Base-by-base conservation (phyloP, 495 filamentous ascomycete species). In the Penicillium pancosmium region DNA sequence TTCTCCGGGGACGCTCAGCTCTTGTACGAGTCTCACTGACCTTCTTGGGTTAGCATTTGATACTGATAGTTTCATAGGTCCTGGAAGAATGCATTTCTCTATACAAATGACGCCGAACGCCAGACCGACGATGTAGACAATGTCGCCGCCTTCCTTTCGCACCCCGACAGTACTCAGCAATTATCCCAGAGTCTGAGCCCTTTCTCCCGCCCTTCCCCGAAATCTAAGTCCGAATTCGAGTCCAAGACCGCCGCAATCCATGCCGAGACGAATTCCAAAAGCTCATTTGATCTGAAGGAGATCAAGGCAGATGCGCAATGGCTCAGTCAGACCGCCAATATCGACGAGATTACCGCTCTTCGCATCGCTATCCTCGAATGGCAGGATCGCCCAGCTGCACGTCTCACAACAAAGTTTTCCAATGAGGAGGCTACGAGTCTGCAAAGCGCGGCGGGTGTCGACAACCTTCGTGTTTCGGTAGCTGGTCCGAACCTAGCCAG, bases 211-310 rank as follows among this genome's bases (percentile, higher is more conserved):
- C 86, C 70, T 59, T 84, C 80, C 47, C 61, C 77, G 57, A 85
- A 82, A 65, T 80, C 84, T 5, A 93, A 88, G 70, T 69, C 79
- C 46, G 85, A 85, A 23, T 96, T 96, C 68, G 90, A 93, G 54
- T 91, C 88, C 41, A 93, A 87, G 72, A 97, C 92, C 1, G 88
- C 93, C 16, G 87, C 93, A n/a, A 95, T 97, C 52, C 88, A 96
- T 69, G 86, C 92, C 46, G 83, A 89, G 23, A 88, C 90, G 5
- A 82, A 84, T 9, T 75, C 84, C 21, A 85, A 86, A 61, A 81
- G 84, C 15, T 81, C 82, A 27, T 91, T 88, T 70, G 81, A 93
- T 65, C 80, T 97, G 49, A 84, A 88, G 23, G 81, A 91, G 71
- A 86, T 98, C 66, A 96, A 95, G 73, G 82, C 84, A 23, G 94